These are phyloP conservation scores for Ogataea hybrid DNA, from an alignment of 1,139 yeast genomes.

Conservation along the genomic window DNA sequence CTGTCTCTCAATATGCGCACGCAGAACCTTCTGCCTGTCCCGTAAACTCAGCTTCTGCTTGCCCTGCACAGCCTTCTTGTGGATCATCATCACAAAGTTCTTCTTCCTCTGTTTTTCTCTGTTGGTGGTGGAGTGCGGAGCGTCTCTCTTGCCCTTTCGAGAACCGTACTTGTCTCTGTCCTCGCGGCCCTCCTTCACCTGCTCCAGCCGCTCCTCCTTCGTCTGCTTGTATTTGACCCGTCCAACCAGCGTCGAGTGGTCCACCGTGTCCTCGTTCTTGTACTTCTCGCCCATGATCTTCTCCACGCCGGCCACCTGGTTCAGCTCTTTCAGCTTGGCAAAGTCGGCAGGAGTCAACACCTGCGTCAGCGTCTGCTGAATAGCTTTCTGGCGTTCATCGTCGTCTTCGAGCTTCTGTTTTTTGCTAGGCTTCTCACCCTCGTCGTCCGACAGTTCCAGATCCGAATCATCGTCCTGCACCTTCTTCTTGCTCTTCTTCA, in stretches of 20 bases:
- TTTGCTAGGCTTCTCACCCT: constrained; percentile 32
- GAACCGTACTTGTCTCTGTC: constrained; percentile 91
- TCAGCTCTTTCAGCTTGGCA: constrained; percentile 87
- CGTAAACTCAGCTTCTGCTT: constrained; percentile 86
- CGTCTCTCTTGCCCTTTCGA: constrained; percentile 75
- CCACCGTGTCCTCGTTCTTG: too few relatives aligned
- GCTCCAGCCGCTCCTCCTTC: too few relatives aligned
- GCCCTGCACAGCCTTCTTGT: constrained; percentile 90
- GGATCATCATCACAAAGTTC: constrained; percentile 99
- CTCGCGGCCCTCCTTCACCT: too few relatives aligned
- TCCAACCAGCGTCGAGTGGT: too few relatives aligned
- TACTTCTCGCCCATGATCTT: too few relatives aligned
- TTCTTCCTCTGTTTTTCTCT: constrained; percentile 96
- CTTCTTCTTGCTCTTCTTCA: constrained; percentile 27
- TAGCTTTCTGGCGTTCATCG: constrained; percentile 42
- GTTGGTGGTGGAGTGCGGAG: constrained; percentile 88
- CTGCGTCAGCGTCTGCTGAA: constrained; percentile 65
- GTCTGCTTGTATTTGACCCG: too few relatives aligned
- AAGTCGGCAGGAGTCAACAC: constrained; percentile 97
- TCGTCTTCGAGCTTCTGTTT: constrained; percentile 30
- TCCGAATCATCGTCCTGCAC: constrained; percentile 42
- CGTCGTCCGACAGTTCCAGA: constrained; percentile 40
- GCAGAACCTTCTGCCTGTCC: constrained; percentile 82
- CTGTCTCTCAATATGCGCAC: constrained; percentile 85
- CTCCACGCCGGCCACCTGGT: too few relatives aligned